Evolutionary conservation across 306 rosid species (phyloP), one percentile per base, ranked within the genome.

Genomic region (Calophaca sinica): DNA sequence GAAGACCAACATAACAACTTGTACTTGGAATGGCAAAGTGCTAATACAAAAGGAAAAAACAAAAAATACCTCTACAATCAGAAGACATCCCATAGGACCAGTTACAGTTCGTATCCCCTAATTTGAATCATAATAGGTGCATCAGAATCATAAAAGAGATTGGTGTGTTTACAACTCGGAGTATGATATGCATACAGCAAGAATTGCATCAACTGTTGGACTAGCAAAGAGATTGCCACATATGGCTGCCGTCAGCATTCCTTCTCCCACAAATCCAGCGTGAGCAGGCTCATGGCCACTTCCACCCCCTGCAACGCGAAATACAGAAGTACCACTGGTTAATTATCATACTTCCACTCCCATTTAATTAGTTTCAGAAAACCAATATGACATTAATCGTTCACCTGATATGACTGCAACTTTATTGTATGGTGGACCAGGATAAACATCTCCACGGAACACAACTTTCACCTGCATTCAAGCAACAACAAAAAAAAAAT

Each of bases 221-320:
- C 96, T 88, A 61, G 92, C 61, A 87, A 94, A 94, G 52, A 92
- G 82, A 86, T 92, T 97, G 78, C 99, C 99, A 42, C 96, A 94
- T 41, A 94, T 87, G 45, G 99, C 99, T 38, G 99, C 99, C 6
- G 97, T 92, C 74, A 94, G 83, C 99, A 94, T 94, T 73, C 99
- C 99, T 81, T 94, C 99, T 80, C 99, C 99, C 10, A 94, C 99
- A 84, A 82, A 94, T 63, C 99, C 97, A 72, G 97, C 87, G 55
- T 90, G 90, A 53, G 97, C 93, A 82, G 99, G 97, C 85, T 94
- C 97, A 65, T 94, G 97, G 45, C 97, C 99, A 84, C 97, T 90
- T 83, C 99, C 99, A 79, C 97, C 97, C n/a, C 99, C 99, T 94
- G 82, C 15, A 87, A 52, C 72, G 67, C 51, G 65, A 73, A 58